A percentile compares a stretch with the other conserved stretches of the same genome.
phyloP scores from a whole-genome alignment of 2,329 filamentous ascomycete species.

The Knufia petricola region DNA sequence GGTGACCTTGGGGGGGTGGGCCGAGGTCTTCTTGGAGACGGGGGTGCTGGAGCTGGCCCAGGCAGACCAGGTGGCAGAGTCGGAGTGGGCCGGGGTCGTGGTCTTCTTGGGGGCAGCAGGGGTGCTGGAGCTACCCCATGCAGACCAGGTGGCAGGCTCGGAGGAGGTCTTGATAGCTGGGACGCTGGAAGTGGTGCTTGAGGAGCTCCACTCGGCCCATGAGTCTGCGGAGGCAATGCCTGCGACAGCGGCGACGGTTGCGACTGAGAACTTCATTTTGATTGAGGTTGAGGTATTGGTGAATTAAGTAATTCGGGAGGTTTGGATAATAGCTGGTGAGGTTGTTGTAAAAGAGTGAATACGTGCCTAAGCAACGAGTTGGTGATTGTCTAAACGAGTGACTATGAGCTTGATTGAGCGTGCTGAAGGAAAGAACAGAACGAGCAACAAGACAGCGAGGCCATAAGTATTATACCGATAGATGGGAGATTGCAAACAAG shows the following conservation, averaged over 20 bases:
- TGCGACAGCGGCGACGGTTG: constrained; percentile 16
- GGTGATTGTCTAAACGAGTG: constrained; percentile 9
- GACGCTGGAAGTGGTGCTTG: constrained; percentile 10
- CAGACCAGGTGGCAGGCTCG: constrained; percentile 3
- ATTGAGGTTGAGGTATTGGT: constrained; percentile 11
- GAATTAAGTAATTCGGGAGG: constrained; percentile 16
- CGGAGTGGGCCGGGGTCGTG: not conserved
- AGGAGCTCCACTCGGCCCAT: constrained; percentile 11
- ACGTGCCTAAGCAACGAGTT: constrained; percentile 10
- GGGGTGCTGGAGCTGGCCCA: not conserved
- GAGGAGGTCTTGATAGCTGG: constrained; percentile 5
- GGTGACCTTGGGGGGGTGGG: constrained; percentile 8
- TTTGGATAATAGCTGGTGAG: constrained; percentile 6
- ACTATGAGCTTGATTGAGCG: constrained; percentile 8
- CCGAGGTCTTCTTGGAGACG: constrained; percentile 10
- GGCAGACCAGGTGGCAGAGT: not conserved
- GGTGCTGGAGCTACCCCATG: constrained; percentile 7
- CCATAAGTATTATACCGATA: constrained; percentile 7
- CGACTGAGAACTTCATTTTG: constrained; percentile 22
- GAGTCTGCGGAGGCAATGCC: constrained; percentile 13
- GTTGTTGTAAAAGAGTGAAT: constrained; percentile 19
- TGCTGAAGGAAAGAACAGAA: constrained; percentile 7
- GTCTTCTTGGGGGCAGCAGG: not conserved
- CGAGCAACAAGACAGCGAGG: not conserved
- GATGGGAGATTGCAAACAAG: constrained; percentile 7